Conservation (phyloP, 495 filamentous ascomycete species). For the Eremomyces bilateralis region DNA sequence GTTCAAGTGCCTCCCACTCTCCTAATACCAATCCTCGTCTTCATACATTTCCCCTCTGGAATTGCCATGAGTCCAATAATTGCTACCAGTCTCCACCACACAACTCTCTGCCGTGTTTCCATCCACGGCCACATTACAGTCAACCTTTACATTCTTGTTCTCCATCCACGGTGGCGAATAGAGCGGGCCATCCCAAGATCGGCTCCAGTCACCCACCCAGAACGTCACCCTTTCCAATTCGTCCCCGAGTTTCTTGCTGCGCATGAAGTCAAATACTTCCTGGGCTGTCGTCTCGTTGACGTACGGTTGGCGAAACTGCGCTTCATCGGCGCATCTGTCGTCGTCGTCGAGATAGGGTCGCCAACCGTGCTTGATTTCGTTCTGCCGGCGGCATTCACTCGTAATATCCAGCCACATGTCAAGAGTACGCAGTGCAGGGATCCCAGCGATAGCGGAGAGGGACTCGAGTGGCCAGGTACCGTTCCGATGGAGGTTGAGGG, state of each 20-base stretch:
- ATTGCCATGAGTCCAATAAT: too few species aligned
- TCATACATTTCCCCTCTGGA: too few species aligned
- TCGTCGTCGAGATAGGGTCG: not conserved
- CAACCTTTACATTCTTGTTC: not conserved
- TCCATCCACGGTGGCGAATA: conserved; percentile 1
- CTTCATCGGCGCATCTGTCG: conserved; percentile 1
- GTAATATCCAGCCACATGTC: conserved; percentile 3
- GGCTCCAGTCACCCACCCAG: conserved; percentile 2
- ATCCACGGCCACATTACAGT: too few species aligned
- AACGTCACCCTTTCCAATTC: conserved; percentile 2
- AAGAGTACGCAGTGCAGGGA: conserved; percentile 1
- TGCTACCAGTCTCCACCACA: too few species aligned
- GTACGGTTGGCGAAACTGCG: not conserved
- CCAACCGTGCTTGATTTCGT: not conserved
- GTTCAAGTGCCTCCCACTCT: too few species aligned
- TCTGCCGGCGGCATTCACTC: conserved; percentile 2
- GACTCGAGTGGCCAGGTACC: conserved; percentile 2
- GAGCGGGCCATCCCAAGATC: conserved; percentile 2
- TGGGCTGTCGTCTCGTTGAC: not conserved
- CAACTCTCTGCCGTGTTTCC: too few species aligned
- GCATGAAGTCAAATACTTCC: conserved; percentile 2
- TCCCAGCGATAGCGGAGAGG: not conserved
- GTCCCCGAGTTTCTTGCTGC: conserved; percentile 2
- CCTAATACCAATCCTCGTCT: too few species aligned
- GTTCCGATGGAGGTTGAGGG: conserved; percentile 3